Percentiles rank a stretch among this genome's conserved stretches.
These are phyloP conservation scores for Penicillium olsonii DNA, from an alignment of 2,329 filamentous ascomycete genomes.

Conservation along the genomic window DNA sequence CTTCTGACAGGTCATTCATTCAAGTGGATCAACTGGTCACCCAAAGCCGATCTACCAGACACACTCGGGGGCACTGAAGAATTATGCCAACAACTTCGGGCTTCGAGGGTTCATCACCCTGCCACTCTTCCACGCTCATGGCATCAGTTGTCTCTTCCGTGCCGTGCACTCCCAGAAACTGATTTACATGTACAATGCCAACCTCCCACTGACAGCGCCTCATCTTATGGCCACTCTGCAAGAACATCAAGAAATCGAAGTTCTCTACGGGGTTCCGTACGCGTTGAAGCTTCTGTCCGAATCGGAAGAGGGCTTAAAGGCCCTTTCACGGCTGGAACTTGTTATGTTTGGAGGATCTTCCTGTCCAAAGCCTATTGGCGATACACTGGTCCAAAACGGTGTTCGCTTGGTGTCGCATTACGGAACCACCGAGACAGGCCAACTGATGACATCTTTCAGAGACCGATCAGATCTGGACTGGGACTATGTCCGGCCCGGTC, in stretches of 20 bases:
- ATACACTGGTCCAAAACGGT: constrained; percentile 54
- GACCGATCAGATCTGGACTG: constrained; percentile 57
- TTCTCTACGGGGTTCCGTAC: constrained; percentile 65
- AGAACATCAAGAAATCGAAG: constrained; percentile 46
- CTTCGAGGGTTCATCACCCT: constrained; percentile 59
- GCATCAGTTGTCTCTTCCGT: constrained; percentile 57
- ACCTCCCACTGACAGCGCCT: constrained; percentile 56
- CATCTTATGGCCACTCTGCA: constrained; percentile 50
- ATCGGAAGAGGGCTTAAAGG: constrained; percentile 54
- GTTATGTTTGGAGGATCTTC: constrained; percentile 61
- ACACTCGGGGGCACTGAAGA: constrained; percentile 53
- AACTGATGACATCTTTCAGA: constrained; percentile 63
- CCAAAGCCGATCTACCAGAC: constrained; percentile 65
- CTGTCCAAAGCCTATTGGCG: constrained; percentile 62
- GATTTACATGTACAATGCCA: constrained; percentile 57
- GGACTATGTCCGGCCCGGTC: constrained; percentile 58
- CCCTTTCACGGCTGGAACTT: constrained; percentile 50
- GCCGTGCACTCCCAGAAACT: constrained; percentile 54
- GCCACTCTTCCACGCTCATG: constrained; percentile 63
- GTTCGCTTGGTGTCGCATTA: constrained; percentile 61
- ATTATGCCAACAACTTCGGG: constrained; percentile 48
- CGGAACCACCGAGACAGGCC: constrained; percentile 63
- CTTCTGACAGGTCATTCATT: constrained; percentile 51
- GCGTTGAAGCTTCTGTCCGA: constrained; percentile 62
- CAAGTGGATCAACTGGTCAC: constrained; percentile 61